phyloP scores from a whole-genome alignment of 148 eudicot species.

The Fagopyrum tataricum region DNA sequence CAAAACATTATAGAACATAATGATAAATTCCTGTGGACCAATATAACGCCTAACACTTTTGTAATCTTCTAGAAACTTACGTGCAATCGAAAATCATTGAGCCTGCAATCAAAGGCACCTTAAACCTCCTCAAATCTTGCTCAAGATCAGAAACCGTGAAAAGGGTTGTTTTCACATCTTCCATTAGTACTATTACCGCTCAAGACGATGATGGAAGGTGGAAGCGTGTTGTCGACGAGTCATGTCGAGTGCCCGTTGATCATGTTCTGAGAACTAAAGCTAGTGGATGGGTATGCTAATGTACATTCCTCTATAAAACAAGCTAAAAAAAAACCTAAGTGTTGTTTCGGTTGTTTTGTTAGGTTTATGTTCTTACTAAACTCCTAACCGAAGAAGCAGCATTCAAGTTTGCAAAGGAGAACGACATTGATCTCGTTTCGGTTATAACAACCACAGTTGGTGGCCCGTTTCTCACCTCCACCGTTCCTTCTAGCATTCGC shows the following conservation, averaged over 20 bases:
- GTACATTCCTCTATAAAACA: too few species aligned
- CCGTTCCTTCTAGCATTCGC: slow-evolving; percentile 59
- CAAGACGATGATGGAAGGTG: slow-evolving; percentile 42
- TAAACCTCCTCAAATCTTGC: slow-evolving; percentile 62
- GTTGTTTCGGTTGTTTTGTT: too few species aligned
- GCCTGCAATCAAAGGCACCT: slow-evolving; percentile 60
- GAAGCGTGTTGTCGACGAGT: slow-evolving; percentile 50
- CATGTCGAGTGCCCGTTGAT: slow-evolving; percentile 36
- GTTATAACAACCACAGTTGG: slow-evolving; percentile 60
- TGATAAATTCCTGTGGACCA: too few species aligned
- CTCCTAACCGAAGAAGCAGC: slow-evolving; percentile 61
- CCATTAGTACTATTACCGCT: slow-evolving; percentile 67
- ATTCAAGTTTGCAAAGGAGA: slow-evolving; percentile 42
- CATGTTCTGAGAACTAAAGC: slow-evolving; percentile 46
- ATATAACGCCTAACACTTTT: background rate
- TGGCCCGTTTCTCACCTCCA: slow-evolving; percentile 61
- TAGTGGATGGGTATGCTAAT: slow-evolving; percentile 37
- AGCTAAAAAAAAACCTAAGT: too few species aligned
- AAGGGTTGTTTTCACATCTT: slow-evolving; percentile 66
- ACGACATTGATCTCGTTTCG: slow-evolving; percentile 51
- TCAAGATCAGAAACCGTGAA: slow-evolving; percentile 35
- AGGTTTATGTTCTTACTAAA: slow-evolving; percentile 63
- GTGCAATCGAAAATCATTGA: slow-evolving; percentile 39
- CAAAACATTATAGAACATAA: background rate
- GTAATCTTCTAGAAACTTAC: slow-evolving; percentile 27